Conservation (phyloP, 495 filamentous ascomycete species). For the Astrothelium macrocarpum region DNA sequence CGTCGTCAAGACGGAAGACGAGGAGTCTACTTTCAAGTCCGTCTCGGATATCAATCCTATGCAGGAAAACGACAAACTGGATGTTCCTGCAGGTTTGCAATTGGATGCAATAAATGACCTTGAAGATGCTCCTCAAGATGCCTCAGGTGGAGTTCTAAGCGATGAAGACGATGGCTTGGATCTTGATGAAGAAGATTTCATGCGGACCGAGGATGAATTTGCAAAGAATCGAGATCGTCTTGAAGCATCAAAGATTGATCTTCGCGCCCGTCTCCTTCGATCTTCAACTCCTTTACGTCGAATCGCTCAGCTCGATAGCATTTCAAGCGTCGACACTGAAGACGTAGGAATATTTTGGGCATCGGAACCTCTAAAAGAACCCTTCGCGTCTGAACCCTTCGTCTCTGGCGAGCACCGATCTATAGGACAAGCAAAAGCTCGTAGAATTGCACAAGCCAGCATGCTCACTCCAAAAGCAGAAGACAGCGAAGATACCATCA, state of each 20-base stretch:
- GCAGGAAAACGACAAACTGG: neutral
- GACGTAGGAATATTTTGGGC: conserved; percentile 6
- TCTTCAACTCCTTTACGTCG: conserved; percentile 26
- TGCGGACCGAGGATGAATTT: conserved; percentile 28
- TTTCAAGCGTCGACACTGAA: conserved; percentile 11
- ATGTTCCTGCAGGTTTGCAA: neutral
- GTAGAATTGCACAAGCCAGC: neutral
- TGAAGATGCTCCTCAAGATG: conserved; percentile 11
- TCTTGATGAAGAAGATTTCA: conserved; percentile 30
- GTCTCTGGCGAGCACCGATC: neutral
- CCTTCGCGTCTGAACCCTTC: conserved; percentile 1
- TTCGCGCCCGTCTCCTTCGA: conserved; percentile 24
- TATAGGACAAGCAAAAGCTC: conserved; percentile 1
- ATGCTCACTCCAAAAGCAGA: conserved; percentile 22
- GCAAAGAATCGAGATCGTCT: conserved; percentile 28
- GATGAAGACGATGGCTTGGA: conserved; percentile 32
- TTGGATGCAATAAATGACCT: neutral
- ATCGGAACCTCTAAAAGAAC: conserved; percentile 7
- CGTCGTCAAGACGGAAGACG: neutral
- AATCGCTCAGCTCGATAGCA: conserved; percentile 19
- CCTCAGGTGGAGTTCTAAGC: conserved; percentile 18
- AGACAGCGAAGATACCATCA: conserved; percentile 15
- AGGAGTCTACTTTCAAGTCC: neutral
- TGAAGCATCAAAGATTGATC: conserved; percentile 27
- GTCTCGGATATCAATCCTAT: neutral